Base-by-base conservation (phyloP, 495 filamentous ascomycete species). In the Daldinia childiae region DNA sequence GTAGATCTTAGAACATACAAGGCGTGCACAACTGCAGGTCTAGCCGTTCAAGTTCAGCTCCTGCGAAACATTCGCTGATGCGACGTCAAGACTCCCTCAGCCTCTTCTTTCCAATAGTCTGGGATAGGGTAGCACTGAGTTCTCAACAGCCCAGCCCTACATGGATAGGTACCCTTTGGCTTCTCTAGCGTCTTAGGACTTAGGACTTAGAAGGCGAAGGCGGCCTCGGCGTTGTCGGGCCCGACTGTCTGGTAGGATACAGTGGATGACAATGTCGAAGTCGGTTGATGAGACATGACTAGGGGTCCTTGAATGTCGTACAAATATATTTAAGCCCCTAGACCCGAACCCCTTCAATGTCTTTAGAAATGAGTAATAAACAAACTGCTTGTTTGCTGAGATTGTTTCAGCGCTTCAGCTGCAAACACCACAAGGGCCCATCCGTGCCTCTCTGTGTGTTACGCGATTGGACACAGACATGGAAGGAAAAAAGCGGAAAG, bases 21-120 rank as follows among this genome's bases (percentile, higher is more conserved):
- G 43, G 43, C 19, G 9, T 2, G 17, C 19, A 24, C 11, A 24
- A 12, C 43, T 34, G 58, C 43, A 61, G 60, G 63, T 68, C 62
- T 17, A 50, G 36, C n/a, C 15, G 50, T 50, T 64, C 55, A 36
- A 26, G 51, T 50, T 64, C 65, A 62, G 65, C 62, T 58, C 39
- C 58, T 30, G 63, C 58, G 50, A 32, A 57, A 66, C 12, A 52
- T 58, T 64, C 48, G 27, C 65, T 68, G 58, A 66, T 73, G 34
- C 62, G 64, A 77, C 73, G 63, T 73, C 51, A 68, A 19, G 29
- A 38, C 27, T 43, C 34, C 64, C 43, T 62, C 68, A 66, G 66
- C 69, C 67, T 66, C 61, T 21, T 57, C 45, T 70, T 71, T 67
- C 73, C 75, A 73, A 77, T 77, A 71, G 54, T 73, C 64, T 39